Base-by-base conservation (phyloP, 768 basidiomycete species). In the Boletus bicolor region DNA sequence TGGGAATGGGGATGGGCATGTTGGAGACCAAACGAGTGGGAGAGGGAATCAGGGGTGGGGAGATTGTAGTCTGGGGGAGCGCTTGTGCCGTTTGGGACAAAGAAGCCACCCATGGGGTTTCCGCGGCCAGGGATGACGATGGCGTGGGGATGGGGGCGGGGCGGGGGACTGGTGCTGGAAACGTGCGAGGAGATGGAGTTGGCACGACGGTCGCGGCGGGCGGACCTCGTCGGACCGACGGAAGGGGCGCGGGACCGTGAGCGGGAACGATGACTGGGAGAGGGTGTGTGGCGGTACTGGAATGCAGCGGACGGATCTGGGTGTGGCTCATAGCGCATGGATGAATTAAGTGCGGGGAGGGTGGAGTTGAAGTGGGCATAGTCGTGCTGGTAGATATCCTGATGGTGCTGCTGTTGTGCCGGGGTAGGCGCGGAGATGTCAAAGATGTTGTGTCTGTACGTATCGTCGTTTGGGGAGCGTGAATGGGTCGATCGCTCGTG, bases 41-140 rank as follows among this genome's bases (percentile, higher is more conserved):
- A 61, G 55, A 68, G 63, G 3, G 68, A 71, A 19, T 77, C 75
- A 5, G 77, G 78, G 0, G 76, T 82, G 32, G 73, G 77, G 41
- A 77, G 75, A 0, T 73, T 78, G 62, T 77, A 80, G 44, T 77
- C 76, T 7, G 70, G 67, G 48, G 60, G 61, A 0, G 55, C 56
- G 9, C 56, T 71, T 14, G 60, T 44, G 1, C 63, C 60, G 26
- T 58, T 66, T 21, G 68, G 64, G 42, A 71, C 68, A 24, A 72
- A 72, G 57, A 72, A 73, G 54, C 64, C 64, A 1, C 67, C 64
- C 67, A 71, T 70, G 45, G 65, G 5, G 63, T 63, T 61, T 46
- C 63, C 65, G 21, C 74, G 69, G 19, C 77, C 72, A 7, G 86
- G 89, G 61, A 90, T 90, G 48, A 88, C 74, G 66, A 91, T 89